These are phyloP conservation scores for Thalassiosira mediterranea DNA, from an alignment of 352 stramenopile genomes.

Conservation along the genomic window DNA sequence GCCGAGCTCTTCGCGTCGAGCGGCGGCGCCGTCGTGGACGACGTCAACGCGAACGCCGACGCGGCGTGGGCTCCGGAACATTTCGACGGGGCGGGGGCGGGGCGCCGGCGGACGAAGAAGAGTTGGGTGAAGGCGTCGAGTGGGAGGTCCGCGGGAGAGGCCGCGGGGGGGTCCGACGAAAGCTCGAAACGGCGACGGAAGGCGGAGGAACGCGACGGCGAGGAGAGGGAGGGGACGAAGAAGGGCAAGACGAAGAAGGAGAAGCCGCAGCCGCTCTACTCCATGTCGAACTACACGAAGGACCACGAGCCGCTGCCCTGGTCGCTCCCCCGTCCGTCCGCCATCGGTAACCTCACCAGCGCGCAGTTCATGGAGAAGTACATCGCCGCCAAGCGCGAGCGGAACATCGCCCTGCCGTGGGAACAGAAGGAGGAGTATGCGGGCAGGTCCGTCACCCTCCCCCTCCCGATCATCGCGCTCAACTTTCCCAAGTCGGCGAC, in stretches of 20 bases:
- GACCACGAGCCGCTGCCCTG: conserved; percentile 41
- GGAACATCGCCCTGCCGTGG: conserved; percentile 46
- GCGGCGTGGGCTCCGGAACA: conserved; percentile 25
- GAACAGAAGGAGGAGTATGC: conserved; percentile 24
- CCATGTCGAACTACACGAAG: conserved; percentile 30
- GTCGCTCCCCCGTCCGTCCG: conserved; percentile 45
- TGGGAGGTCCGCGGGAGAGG: not conserved
- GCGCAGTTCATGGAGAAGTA: conserved; percentile 55
- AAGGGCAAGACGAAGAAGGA: conserved; percentile 11
- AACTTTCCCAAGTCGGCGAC: conserved; percentile 61
- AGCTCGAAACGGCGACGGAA: conserved; percentile 2
- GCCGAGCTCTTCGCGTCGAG: conserved; percentile 18
- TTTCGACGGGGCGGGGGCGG: conserved; percentile 2
- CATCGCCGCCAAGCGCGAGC: conserved; percentile 33
- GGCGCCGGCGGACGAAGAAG: not conserved
- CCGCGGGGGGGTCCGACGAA: not conserved
- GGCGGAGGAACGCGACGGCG: not conserved
- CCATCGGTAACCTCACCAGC: conserved; percentile 17
- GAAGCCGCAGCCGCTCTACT: conserved; percentile 13
- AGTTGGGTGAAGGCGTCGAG: not conserved
- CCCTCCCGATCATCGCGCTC: conserved; percentile 44
- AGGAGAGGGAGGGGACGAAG: not conserved
- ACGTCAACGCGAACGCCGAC: not conserved
- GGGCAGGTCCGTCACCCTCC: conserved; percentile 30
- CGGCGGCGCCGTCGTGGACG: not conserved